Evolutionary conservation across 1,284 basidiomycete species (phyloP).

Genomic region (Irpex sp.): DNA sequence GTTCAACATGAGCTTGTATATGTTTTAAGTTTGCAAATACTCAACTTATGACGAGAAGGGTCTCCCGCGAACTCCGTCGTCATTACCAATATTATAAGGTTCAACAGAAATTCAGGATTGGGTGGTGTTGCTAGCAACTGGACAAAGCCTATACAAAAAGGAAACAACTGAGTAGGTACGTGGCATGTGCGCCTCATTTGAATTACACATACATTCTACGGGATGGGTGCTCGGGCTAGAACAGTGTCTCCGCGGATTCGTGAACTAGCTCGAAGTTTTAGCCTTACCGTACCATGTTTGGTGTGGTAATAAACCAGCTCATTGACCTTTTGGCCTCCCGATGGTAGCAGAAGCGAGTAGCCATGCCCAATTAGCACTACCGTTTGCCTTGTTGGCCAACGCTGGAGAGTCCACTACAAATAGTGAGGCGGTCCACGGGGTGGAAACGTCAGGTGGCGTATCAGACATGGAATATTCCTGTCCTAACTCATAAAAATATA

Average conservation of each 20-base stretch:
- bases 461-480: neutral
- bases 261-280: neutral
- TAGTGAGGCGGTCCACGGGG: neutral
- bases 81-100: neutral
- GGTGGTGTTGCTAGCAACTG: neutral
- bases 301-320: neutral
- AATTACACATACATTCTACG: neutral
- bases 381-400: neutral
- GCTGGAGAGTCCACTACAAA: neutral
- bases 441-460: neutral
- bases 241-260: neutral
- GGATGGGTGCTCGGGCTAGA: neutral
- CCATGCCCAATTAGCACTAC: neutral
- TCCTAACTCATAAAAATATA: too few species aligned
- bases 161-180: neutral
- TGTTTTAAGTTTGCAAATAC: neutral
- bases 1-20: neutral
- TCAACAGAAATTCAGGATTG: neutral
- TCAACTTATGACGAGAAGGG: neutral
- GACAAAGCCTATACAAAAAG: neutral
- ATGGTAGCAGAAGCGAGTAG: neutral
- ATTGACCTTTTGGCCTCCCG: neutral
- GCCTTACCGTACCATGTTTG: neutral
- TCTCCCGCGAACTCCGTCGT: neutral
- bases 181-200: neutral